These are phyloP conservation scores for Flaveria robusta DNA, from an alignment of 129 eudicot genomes.

Conservation along the genomic window DNA sequence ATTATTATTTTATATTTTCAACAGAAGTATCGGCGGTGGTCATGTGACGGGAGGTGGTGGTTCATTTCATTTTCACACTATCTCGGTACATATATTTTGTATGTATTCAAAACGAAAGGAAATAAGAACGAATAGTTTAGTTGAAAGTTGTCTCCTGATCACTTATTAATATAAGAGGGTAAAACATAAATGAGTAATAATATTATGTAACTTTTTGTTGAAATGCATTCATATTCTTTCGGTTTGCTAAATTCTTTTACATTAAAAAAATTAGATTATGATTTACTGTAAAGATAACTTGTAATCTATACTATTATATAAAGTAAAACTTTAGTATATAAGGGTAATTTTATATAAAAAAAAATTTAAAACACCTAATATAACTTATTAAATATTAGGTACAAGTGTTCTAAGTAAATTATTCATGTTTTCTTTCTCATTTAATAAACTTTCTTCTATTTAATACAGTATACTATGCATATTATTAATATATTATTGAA, in stretches of 20 bases:
- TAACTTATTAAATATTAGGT: no score
- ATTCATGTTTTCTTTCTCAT: no score
- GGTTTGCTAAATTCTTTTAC: background rate
- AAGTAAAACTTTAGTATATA: no score
- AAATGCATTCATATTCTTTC: background rate
- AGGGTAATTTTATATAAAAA: no score
- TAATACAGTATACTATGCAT: no score
- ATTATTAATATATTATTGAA: no score
- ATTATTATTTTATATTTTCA: constrained; percentile 18
- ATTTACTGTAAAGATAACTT: no score
- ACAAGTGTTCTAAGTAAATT: no score
- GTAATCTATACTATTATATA: no score
- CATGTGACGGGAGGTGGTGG: constrained; percentile 62
- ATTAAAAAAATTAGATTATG: background rate
- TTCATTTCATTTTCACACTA: constrained; percentile 33
- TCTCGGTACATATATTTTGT: background rate
- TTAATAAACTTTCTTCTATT: no score
- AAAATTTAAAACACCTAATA: no score
- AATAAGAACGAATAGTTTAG: background rate
- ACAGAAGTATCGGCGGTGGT: constrained; percentile 62
- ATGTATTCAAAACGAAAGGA: background rate
- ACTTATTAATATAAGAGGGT: background rate
- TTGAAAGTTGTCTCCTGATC: background rate
- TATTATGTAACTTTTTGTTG: background rate
- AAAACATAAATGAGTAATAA: no score